Percentiles rank a stretch among this genome's conserved stretches.
Conservation (phyloP, 164 flowering plant species). For the Nelumbo lutea region DNA sequence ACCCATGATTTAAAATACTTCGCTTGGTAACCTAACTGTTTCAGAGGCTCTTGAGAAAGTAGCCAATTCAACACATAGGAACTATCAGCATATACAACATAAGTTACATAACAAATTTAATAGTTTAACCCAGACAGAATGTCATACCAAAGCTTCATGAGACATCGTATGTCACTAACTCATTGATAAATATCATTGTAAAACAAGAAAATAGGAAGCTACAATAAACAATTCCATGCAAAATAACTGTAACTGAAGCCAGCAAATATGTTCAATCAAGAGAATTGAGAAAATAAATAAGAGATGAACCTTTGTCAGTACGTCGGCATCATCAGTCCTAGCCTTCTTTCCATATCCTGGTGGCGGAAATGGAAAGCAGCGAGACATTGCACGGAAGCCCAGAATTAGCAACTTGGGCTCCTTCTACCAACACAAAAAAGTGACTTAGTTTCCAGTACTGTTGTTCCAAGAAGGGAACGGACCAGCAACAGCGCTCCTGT, state of each 20-base stretch:
- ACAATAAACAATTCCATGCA: background rate
- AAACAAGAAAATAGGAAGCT: background rate
- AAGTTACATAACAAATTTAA: background rate
- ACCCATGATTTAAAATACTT: too few species aligned
- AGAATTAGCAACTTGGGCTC: slow-evolving; percentile 20
- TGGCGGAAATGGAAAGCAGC: slow-evolving; percentile 98
- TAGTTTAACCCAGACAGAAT: background rate
- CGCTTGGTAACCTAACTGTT: background rate
- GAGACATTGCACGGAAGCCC: slow-evolving; percentile 75
- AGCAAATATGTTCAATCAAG: background rate
- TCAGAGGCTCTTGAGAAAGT: background rate
- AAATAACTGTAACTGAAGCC: background rate
- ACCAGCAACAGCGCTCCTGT: slow-evolving; percentile 54
- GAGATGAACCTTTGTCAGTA: slow-evolving; percentile 56
- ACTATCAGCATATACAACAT: background rate
- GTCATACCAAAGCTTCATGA: background rate
- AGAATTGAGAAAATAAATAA: background rate
- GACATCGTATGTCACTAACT: background rate
- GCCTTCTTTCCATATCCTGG: slow-evolving; percentile 90
- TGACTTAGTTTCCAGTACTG: slow-evolving; percentile 30
- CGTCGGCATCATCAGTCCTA: slow-evolving; percentile 47
- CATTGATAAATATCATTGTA: background rate
- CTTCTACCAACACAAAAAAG: slow-evolving; percentile 22
- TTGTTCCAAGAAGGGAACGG: slow-evolving; percentile 43
- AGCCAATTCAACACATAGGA: background rate